Evolutionary conservation across 192 early-diverging fungal genomes (phyloP).

Genomic region (Podila horticola): DNA sequence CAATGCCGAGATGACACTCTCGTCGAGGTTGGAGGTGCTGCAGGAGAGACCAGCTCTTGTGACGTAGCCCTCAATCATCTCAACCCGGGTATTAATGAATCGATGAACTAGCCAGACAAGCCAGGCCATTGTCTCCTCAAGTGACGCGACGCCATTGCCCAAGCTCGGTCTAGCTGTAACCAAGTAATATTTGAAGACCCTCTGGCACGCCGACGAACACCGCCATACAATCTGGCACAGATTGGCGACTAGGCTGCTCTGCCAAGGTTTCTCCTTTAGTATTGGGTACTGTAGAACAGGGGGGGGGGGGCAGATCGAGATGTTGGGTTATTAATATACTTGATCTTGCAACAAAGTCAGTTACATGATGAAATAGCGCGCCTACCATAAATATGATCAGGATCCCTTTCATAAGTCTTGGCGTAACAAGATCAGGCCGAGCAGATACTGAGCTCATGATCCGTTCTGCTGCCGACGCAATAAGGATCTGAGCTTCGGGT

Average conservation of each 20-base stretch:
- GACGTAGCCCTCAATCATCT: slow-evolving; percentile 26
- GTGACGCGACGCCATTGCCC: slow-evolving; percentile 33
- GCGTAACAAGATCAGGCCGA: slow-evolving; percentile 38
- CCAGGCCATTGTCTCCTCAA: slow-evolving; percentile 44
- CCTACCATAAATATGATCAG: slow-evolving; percentile 51
- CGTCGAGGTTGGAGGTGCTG: slow-evolving; percentile 40
- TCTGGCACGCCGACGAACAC: slow-evolving; percentile 32
- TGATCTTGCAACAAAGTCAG: neutral
- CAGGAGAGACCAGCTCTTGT: slow-evolving; percentile 21
- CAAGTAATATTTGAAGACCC: slow-evolving; percentile 42
- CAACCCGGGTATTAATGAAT: slow-evolving; percentile 39
- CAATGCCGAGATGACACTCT: slow-evolving; percentile 32
- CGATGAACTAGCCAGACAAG: slow-evolving; percentile 47
- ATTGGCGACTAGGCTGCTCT: slow-evolving; percentile 37
- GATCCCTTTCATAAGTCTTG: slow-evolving; percentile 44
- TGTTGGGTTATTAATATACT: neutral
- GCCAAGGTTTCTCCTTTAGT: slow-evolving; percentile 43
- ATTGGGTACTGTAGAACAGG: slow-evolving; percentile 33
- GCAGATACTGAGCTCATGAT: slow-evolving; percentile 51
- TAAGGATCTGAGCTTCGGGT: slow-evolving; percentile 34
- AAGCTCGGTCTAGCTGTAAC: slow-evolving; percentile 28
- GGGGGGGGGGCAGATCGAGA: neutral
- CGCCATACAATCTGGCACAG: slow-evolving; percentile 46
- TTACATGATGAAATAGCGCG: neutral
- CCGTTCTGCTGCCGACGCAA: slow-evolving; percentile 36